Evolutionary conservation across 2,329 filamentous ascomycete species (phyloP).

Genomic region (Pseudonectria buxi): DNA sequence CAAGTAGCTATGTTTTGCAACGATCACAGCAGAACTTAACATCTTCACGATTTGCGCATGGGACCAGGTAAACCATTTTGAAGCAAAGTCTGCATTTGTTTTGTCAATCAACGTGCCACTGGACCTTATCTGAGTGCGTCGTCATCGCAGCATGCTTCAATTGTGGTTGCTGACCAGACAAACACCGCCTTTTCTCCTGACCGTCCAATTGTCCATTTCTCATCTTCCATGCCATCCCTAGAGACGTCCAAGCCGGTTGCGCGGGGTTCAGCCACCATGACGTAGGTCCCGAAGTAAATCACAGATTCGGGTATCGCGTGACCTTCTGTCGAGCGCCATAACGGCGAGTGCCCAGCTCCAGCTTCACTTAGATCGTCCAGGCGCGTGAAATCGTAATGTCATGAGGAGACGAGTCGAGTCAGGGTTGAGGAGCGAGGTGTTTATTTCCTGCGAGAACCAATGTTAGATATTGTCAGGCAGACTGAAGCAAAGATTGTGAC

Average conservation of each 20-base stretch:
- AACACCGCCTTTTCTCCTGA: slow-evolving; percentile 27
- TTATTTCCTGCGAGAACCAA: slow-evolving; percentile 54
- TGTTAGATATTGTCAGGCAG: slow-evolving; percentile 20
- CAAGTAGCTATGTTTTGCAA: too few species aligned
- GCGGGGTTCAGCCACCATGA: slow-evolving; percentile 23
- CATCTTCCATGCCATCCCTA: slow-evolving; percentile 24
- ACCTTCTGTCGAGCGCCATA: slow-evolving; percentile 12
- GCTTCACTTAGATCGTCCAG: slow-evolving; percentile 20
- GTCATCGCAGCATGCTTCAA: slow-evolving; percentile 20
- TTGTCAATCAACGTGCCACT: slow-evolving; percentile 21
- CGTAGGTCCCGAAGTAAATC: slow-evolving; percentile 23
- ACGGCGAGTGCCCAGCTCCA: slow-evolving; percentile 18
- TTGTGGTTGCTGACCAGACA: slow-evolving; percentile 20
- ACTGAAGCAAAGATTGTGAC: slow-evolving; percentile 30
- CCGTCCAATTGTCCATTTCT: slow-evolving; percentile 25
- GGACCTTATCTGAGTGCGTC: slow-evolving; percentile 16
- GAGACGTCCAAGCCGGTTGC: slow-evolving; percentile 22
- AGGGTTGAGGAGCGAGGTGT: slow-evolving; percentile 53
- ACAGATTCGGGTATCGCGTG: slow-evolving; percentile 13
- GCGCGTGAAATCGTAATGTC: slow-evolving; percentile 30
- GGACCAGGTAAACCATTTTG: neutral
- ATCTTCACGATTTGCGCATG: slow-evolving; percentile 1
- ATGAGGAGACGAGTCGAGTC: slow-evolving; percentile 41
- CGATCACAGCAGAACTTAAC: neutral
- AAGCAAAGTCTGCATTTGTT: slow-evolving; percentile 19